These are phyloP conservation scores for Sporothrix mexicana DNA, from an alignment of 2,329 filamentous ascomycete genomes.

Conservation along the genomic window DNA sequence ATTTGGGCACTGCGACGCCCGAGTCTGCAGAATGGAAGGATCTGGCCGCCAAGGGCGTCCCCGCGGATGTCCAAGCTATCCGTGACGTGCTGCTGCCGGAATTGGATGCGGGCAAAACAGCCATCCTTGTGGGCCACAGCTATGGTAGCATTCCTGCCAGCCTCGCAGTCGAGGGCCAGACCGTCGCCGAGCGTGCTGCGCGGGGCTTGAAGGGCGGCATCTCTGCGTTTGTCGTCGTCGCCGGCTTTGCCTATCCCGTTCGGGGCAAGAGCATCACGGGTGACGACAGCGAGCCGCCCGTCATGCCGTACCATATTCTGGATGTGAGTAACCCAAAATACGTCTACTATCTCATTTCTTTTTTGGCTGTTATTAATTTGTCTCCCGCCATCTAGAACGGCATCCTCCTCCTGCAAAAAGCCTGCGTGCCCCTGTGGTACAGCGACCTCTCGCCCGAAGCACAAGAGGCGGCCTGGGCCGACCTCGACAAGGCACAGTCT, in stretches of 20 bases:
- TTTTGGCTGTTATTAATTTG: background rate
- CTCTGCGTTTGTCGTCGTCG: conserved; percentile 3
- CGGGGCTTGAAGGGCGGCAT: background rate
- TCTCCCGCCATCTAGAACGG: background rate
- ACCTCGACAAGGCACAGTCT: background rate
- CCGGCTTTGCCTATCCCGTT: conserved; percentile 8
- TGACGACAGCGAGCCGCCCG: conserved; percentile 15
- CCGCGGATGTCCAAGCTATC: background rate
- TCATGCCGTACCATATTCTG: conserved; percentile 5
- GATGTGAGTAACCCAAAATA: background rate
- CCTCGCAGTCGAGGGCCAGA: conserved; percentile 3
- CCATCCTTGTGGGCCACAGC: conserved; percentile 8
- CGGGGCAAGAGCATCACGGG: background rate
- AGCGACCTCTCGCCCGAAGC: background rate
- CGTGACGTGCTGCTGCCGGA: background rate
- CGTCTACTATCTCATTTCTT: background rate
- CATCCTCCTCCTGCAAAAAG: conserved; percentile 16
- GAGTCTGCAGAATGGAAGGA: conserved; percentile 14
- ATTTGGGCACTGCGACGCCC: background rate
- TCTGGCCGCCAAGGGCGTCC: conserved; percentile 7
- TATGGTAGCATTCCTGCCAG: background rate
- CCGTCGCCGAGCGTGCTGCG: conserved; percentile 5
- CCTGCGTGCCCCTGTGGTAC: background rate
- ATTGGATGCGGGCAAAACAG: background rate
- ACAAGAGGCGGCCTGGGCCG: conserved; percentile 5